A percentile compares a stretch with the other conserved stretches of the same genome.
These are phyloP conservation scores for Xerocomellus dryophilus DNA, from an alignment of 768 basidiomycete genomes.

Conservation along the genomic window DNA sequence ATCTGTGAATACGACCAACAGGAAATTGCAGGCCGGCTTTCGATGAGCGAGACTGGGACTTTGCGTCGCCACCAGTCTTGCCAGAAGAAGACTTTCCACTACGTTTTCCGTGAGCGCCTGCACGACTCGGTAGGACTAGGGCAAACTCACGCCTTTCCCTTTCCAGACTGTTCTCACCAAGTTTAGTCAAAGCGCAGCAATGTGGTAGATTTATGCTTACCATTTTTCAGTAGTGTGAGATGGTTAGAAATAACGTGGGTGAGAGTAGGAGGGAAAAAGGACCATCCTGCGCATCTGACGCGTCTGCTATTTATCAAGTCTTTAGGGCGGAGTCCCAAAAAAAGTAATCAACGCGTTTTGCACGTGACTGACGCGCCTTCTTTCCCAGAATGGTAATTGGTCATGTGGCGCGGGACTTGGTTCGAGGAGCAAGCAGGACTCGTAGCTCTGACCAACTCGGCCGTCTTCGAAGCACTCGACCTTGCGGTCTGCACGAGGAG, in stretches of 20 bases:
- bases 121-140: neutral
- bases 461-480: constrained; percentile 9
- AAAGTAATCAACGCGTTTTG: constrained; percentile 31
- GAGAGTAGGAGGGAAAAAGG: constrained; percentile 11
- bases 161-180: constrained; percentile 43
- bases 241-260: constrained; percentile 16
- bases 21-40: constrained; percentile 70
- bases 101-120: constrained; percentile 1
- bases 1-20: constrained; percentile 79
- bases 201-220: constrained; percentile 17
- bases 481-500: constrained; percentile 35
- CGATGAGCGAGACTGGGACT: constrained; percentile 65
- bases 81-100: constrained; percentile 48
- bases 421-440: constrained; percentile 8
- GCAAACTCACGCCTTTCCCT: constrained; percentile 49
- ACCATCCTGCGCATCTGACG: constrained; percentile 10
- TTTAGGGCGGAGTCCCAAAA: constrained; percentile 32
- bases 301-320: constrained; percentile 31
- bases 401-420: constrained; percentile 20
- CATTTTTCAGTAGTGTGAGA: constrained; percentile 27
- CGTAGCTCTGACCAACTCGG: constrained; percentile 4
- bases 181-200: constrained; percentile 6
- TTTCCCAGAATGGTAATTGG: constrained; percentile 18
- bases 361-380: constrained; percentile 34
- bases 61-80: constrained; percentile 49